Percentiles rank a stretch among this genome's conserved stretches.
Conservation (phyloP, 2,329 filamentous ascomycete species). For the Trichoderma guizhouense region DNA sequence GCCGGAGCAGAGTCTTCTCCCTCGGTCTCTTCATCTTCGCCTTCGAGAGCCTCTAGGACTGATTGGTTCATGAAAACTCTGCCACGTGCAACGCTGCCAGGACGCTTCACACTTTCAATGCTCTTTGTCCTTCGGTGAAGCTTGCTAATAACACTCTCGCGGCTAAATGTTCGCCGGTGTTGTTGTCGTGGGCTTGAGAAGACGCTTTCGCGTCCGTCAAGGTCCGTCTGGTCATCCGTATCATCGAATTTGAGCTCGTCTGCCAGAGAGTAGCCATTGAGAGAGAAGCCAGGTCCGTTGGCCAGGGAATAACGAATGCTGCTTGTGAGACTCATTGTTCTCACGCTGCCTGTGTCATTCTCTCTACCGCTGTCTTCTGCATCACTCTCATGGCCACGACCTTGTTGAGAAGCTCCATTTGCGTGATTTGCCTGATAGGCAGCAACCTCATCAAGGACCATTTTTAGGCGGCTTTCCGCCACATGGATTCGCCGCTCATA, state of each 20-base stretch:
- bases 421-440: constrained; percentile 58
- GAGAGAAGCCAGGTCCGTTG: constrained; percentile 52
- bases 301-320: constrained; percentile 71
- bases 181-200: constrained; percentile 49
- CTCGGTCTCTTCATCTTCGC: constrained; percentile 48
- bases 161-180: constrained; percentile 52
- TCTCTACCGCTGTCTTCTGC: constrained; percentile 61
- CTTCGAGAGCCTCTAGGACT: constrained; percentile 55
- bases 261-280: constrained; percentile 74
- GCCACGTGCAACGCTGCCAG: constrained; percentile 53
- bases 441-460: constrained; percentile 82
- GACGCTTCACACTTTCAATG: constrained; percentile 54
- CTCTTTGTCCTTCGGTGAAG: constrained; percentile 56
- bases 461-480: constrained; percentile 81
- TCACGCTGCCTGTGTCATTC: constrained; percentile 67
- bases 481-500: constrained; percentile 84
- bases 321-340: constrained; percentile 69
- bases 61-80: constrained; percentile 52
- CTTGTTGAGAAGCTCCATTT: constrained; percentile 35
- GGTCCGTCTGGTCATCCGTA: constrained; percentile 67
- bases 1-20: constrained; percentile 24
- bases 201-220: constrained; percentile 64
- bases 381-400: constrained; percentile 51
- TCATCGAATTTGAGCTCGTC: constrained; percentile 89
- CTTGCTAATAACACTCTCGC: constrained; percentile 50